Conservation (phyloP, 2,329 filamentous ascomycete genomes). For the Colletotrichum karsti region DNA sequence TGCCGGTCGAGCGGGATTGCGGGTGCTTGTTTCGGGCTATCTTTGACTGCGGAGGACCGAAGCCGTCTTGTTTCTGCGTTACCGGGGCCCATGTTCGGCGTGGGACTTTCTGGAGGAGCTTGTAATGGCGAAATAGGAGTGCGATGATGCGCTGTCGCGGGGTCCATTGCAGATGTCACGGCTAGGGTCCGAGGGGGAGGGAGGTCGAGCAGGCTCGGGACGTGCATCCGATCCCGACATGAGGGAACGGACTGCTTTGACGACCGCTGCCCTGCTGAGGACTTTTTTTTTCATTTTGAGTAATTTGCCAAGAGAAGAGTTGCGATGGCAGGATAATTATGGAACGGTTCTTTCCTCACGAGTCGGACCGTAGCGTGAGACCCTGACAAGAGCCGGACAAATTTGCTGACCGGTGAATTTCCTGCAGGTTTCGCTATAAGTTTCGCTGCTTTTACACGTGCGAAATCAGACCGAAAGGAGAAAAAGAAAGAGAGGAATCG, state of each 20-base stretch:
- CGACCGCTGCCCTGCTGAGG: neutral
- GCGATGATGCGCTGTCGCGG: neutral
- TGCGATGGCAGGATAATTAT: neutral
- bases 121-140: neutral
- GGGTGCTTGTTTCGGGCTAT: neutral
- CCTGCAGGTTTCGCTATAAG: neutral
- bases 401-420: neutral
- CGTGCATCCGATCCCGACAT: neutral
- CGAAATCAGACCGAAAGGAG: neutral
- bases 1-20: neutral
- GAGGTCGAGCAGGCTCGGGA: neutral
- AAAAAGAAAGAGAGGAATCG: neutral
- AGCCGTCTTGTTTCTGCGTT: neutral
- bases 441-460: conserved; percentile 1
- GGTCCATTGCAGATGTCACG: neutral
- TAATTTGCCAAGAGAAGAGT: neutral
- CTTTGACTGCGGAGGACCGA: conserved; percentile 1
- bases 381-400: neutral
- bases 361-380: neutral
- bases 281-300: neutral
- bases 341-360: neutral
- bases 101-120: neutral
- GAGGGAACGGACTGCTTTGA: neutral
- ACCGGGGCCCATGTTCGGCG: neutral
- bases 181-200: neutral